A percentile compares a stretch with the other conserved stretches of the same genome.
Conservation (phyloP, 2,329 filamentous ascomycete genomes). For the Claviceps sp. region DNA sequence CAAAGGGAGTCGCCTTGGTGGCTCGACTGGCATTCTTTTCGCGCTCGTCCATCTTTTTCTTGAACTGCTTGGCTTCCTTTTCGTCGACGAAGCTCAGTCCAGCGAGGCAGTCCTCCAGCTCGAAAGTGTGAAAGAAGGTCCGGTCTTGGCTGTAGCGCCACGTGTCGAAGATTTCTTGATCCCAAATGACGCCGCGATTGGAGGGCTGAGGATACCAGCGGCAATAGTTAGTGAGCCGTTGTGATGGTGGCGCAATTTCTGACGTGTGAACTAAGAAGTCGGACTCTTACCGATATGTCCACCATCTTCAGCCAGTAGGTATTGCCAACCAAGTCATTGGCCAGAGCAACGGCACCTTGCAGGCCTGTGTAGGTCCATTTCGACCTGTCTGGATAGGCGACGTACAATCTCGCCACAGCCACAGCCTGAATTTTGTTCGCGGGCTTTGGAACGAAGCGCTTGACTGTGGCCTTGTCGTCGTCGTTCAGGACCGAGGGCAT, state of each 20-base stretch:
- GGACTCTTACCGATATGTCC: conserved; percentile 63
- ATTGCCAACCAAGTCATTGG: conserved; percentile 87
- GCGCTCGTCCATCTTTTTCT: conserved; percentile 92
- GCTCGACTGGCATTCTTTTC: conserved; percentile 92
- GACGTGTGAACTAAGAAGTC: not conserved
- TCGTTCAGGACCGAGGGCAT: conserved; percentile 67
- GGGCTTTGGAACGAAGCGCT: conserved; percentile 83
- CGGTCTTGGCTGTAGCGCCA: conserved; percentile 95
- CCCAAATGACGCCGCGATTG: conserved; percentile 81
- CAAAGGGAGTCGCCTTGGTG: conserved; percentile 67
- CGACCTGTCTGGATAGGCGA: conserved; percentile 73
- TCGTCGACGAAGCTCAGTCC: conserved; percentile 89
- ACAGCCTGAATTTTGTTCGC: conserved; percentile 97
- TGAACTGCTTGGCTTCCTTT: conserved; percentile 93
- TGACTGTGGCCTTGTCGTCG: conserved; percentile 92
- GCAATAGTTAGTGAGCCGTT: conserved; percentile 5
- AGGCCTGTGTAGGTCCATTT: conserved; percentile 92
- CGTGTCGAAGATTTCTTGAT: conserved; percentile 93
- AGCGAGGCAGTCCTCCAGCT: conserved; percentile 82
- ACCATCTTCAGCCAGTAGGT: conserved; percentile 98
- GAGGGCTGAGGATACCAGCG: conserved; percentile 38
- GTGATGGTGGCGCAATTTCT: not conserved
- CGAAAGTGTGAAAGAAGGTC: conserved; percentile 95
- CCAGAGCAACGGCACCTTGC: conserved; percentile 81
- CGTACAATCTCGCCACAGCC: conserved; percentile 83